Evolutionary conservation across 1,284 basidiomycete species (phyloP).

Genomic region (Volvariella volvacea): DNA sequence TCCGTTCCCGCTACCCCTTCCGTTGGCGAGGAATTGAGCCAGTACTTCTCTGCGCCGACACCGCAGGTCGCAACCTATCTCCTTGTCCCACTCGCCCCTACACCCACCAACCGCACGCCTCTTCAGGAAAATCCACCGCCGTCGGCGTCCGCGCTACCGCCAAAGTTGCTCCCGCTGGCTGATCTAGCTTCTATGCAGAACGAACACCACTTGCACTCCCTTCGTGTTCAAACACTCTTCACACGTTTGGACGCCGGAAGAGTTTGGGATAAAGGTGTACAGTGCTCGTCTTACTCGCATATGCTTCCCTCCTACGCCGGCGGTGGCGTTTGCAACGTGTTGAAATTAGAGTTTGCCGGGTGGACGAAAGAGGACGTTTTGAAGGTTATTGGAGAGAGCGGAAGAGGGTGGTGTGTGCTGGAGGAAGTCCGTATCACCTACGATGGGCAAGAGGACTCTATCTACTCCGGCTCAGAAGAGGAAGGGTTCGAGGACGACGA

Average conservation of each 20-base stretch:
- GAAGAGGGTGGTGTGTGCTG: slow-evolving; percentile 64
- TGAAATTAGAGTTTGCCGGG: slow-evolving; percentile 62
- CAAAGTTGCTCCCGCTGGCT: slow-evolving; percentile 44
- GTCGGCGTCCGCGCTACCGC: slow-evolving; percentile 13
- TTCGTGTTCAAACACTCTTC: slow-evolving; percentile 65
- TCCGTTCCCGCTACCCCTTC: background rate
- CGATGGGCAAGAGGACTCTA: slow-evolving; percentile 21
- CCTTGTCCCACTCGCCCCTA: slow-evolving; percentile 68
- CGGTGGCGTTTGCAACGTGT: slow-evolving; percentile 50
- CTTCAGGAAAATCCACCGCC: slow-evolving; percentile 34
- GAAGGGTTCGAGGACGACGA: slow-evolving; percentile 14
- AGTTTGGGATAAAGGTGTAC: slow-evolving; percentile 59
- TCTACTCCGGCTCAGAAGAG: background rate
- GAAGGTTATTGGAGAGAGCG: slow-evolving; percentile 58
- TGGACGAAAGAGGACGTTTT: slow-evolving; percentile 61
- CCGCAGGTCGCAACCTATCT: slow-evolving; percentile 56
- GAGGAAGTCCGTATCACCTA: slow-evolving; percentile 39
- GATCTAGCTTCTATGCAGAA: slow-evolving; percentile 44
- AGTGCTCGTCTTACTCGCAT: slow-evolving; percentile 48
- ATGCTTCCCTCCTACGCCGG: slow-evolving; percentile 12
- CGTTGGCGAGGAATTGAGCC: slow-evolving; percentile 40
- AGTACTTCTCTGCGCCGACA: slow-evolving; percentile 46
- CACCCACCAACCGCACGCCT: slow-evolving; percentile 56
- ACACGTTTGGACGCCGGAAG: slow-evolving; percentile 54
- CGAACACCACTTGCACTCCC: slow-evolving; percentile 45